Evolutionary conservation across 169 alveolate genomes (phyloP).

Genomic region (Eimeria sp.): DNA sequence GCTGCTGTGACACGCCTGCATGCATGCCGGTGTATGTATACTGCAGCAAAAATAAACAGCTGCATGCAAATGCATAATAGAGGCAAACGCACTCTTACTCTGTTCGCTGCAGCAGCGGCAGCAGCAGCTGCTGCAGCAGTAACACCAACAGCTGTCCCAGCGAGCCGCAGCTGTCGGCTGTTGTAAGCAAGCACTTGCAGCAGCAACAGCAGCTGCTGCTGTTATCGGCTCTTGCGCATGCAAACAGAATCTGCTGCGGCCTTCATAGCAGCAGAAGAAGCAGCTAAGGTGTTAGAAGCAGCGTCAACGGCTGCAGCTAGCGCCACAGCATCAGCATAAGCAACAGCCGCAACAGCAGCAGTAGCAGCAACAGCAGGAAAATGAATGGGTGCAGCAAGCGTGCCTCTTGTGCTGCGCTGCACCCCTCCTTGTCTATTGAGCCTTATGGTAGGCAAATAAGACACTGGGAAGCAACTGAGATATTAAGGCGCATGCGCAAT

Average conservation of each 20-base stretch:
- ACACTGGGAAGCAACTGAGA: no score
- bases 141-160: neutral
- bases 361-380: neutral
- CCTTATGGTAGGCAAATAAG: neutral
- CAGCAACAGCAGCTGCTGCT: slow-evolving; percentile 1
- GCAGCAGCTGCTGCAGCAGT: slow-evolving; percentile 30
- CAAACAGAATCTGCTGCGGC: neutral
- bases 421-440: neutral
- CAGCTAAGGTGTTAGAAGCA: no score
- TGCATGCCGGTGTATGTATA: neutral
- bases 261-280: neutral
- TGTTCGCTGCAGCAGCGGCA: neutral
- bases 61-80: no score
- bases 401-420: no score
- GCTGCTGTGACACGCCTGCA: no score
- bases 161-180: no score
- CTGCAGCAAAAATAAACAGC: neutral
- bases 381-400: no score
- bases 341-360: neutral
- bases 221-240: no score
- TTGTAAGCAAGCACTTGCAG: no score
- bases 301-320: no score
- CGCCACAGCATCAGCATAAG: neutral
- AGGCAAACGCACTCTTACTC: neutral
- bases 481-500: no score